Conservation (phyloP, 371 early-diverging fungal genomes). For the Coemansia sp. region DNA sequence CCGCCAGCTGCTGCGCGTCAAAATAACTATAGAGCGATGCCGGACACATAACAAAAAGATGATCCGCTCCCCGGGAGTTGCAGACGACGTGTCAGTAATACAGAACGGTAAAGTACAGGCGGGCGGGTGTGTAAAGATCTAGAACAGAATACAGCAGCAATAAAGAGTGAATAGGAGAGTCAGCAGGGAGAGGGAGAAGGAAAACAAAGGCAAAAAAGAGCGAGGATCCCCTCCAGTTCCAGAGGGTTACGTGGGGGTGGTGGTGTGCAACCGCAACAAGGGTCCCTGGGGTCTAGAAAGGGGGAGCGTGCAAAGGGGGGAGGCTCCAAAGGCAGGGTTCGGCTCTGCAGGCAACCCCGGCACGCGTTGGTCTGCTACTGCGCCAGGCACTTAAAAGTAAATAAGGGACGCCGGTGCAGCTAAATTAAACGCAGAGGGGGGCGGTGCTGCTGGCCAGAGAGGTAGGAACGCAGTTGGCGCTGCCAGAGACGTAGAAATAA, state of each 20-base stretch:
- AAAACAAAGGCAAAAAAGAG: conserved; percentile 2
- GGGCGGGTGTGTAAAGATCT: neutral
- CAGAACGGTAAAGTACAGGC: conserved; percentile 2
- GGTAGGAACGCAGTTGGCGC: conserved; percentile 12
- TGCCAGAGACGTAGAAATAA: conserved; percentile 16
- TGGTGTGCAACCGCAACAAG: conserved; percentile 11
- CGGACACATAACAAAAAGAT: conserved; percentile 32
- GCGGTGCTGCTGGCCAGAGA: conserved; percentile 6
- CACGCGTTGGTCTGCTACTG: conserved; percentile 4
- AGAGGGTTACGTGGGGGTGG: conserved; percentile 5
- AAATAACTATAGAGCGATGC: conserved; percentile 49
- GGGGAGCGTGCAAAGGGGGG: too few species aligned
- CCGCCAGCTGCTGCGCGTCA: conserved; percentile 47
- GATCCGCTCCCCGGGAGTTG: neutral
- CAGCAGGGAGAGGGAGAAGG: conserved; percentile 1
- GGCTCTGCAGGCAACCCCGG: neutral
- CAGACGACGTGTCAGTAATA: conserved; percentile 4
- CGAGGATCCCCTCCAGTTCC: neutral
- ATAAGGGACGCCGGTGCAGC: conserved; percentile 6
- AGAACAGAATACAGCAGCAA: conserved; percentile 3
- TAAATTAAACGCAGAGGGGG: conserved; percentile 1
- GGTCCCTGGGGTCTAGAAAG: conserved; percentile 5
- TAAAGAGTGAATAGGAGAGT: neutral
- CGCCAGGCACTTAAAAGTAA: conserved; percentile 12
- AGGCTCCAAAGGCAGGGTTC: conserved; percentile 9